Evolutionary conservation across 352 stramenopile genomes (phyloP), one percentile per base, ranked within the genome.

Genomic region (Phytophthora hibernalis): DNA sequence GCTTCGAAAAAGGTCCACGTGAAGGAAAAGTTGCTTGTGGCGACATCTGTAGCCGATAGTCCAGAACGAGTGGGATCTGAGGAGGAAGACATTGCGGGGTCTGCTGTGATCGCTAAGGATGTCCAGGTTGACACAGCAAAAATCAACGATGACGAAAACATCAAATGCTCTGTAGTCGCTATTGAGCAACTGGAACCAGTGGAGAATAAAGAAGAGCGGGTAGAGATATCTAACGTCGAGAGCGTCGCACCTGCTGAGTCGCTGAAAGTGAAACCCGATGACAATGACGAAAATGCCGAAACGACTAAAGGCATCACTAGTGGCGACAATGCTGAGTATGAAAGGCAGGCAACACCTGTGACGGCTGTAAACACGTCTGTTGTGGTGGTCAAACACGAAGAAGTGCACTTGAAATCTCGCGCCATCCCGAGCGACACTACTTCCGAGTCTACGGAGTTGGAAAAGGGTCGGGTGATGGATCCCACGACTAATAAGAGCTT

Each of bases 261-360:
- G 16, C 15, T 45, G 7, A 47, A 54, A 44, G 16, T 40, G 43
- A 26, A 65, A 30, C 22, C 4, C 2, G 53, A 51, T 28, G 45
- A 58, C 45, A 26, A 51, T 30, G 48, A n/a, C 20, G 18, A 38
- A 15, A 33, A 50, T 21, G 22, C 11, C 7, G 21, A 50, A 42
- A 42, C 18, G 35, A 42, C 35, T 6, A 18, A 18, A 5, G 16
- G 16, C 35, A 15, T 20, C 12, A 20, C 35, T 18, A 42, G 35
- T 42, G 16, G 11, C 43, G 20, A 18, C 21, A 35, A 45, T 22
- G 15, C 24, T 45, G 38, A 3, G n/a, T 45, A 45, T 16, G 8
- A 45, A 45, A 20, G 15, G 13, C 38, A 45, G n/a, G 16, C 15
- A 45, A 45, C 38, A 13, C 16, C 38, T 12, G 15, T 22, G 15